Evolutionary conservation across 2,329 filamentous ascomycete species (phyloP), one percentile per base, ranked within the genome.

Genomic region (Trichoderma oligosporum): DNA sequence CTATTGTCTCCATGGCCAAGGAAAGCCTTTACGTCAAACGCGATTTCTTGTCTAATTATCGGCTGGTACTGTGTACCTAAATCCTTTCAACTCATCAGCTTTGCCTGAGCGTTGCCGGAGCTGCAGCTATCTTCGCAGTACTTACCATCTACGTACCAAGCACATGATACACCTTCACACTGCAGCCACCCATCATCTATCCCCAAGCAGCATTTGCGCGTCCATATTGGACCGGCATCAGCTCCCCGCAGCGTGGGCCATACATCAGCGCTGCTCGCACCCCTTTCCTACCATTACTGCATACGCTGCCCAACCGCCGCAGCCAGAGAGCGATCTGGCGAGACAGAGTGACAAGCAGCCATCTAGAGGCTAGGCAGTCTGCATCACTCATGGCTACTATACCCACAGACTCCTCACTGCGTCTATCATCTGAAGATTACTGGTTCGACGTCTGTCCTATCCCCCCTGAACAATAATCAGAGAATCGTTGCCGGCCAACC

Each of bases 211-310:
- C 22, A 48, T 14, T 54, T 56, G 39, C 36, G 54, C 44, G 31
- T 59, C 38, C 39, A 59, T 31, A 59, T 45, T 52, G 45, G 57
- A 45, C 45, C 31, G 38, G 45, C 36, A 48, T 38, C 39, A 31
- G 18, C 57, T 59, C 52, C 57, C 57, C 53, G 53, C 53, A 52
- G 38, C 57, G 45, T 46, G 57, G 57, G 31, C 53, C 39, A 24
- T 56, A 39, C 45, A 46, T 39, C 57, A 22, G 47, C 24, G 38
- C 53, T 35, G 52, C 39, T 51, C 39, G 22, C 55, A 24, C 53
- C 41, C 36, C 45, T 38, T 31, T 25, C 45, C 35, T 6, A 39
- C 38, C 27, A n/a, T 29, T 45, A 29, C 31, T 56, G 45, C 46
- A 48, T 59, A 45, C 25, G 44, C 45, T 56, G 38, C 36, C 38